A percentile compares a stretch with the other conserved stretches of the same genome.
These are phyloP conservation scores for Filobasidium floriforme DNA, from an alignment of 768 basidiomycete species.

Conservation along the genomic window DNA sequence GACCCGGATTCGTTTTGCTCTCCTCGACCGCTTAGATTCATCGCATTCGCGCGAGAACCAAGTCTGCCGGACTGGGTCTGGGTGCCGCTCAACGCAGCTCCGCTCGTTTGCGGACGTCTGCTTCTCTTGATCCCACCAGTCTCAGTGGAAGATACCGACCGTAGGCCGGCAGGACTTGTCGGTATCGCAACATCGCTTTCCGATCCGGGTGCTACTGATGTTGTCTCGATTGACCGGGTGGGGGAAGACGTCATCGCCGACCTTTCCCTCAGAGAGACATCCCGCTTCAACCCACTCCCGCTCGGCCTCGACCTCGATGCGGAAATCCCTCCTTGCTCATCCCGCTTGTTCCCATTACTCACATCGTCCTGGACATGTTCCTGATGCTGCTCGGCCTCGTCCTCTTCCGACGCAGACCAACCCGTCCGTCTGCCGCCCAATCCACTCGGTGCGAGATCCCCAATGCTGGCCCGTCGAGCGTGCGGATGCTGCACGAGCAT, in stretches of 20 bases:
- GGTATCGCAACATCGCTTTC: too few relatives aligned
- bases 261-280: too few relatives aligned
- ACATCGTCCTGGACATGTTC: background rate
- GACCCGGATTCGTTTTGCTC: too few relatives aligned
- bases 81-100: background rate
- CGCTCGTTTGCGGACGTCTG: background rate
- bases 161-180: too few relatives aligned
- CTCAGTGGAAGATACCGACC: background rate
- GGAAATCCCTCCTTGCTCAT: background rate
- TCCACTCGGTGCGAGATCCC: background rate
- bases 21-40: background rate
- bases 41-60: background rate
- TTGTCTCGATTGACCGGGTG: too few relatives aligned
- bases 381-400: background rate
- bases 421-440: background rate
- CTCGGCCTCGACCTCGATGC: background rate
- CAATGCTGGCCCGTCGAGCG: background rate
- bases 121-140: background rate
- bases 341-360: background rate
- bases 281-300: background rate
- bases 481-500: background rate
- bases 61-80: too few relatives aligned
- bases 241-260: too few relatives aligned
- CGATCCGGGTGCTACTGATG: too few relatives aligned
- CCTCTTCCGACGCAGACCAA: background rate